These are phyloP conservation scores for Penicillium sp. DNA, from an alignment of 2,329 filamentous ascomycete species.

Conservation along the genomic window DNA sequence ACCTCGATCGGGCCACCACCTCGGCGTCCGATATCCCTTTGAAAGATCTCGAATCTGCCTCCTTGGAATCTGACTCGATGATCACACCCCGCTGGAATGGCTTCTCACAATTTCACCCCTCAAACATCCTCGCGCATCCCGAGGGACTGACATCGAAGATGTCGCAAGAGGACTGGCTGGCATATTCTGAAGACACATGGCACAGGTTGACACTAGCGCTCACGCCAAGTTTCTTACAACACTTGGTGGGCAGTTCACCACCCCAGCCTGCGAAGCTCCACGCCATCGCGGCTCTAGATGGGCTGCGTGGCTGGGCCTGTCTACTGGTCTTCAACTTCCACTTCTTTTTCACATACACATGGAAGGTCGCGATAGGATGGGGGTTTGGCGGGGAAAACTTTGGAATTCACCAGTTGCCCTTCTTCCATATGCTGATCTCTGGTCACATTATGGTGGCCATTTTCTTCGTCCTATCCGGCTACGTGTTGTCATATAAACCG, in stretches of 20 bases:
- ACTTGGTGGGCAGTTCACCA: conserved; percentile 33
- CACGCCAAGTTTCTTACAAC: conserved; percentile 40
- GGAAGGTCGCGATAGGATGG: conserved; percentile 43
- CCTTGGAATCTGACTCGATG: conserved; percentile 7
- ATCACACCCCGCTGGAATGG: conserved; percentile 23
- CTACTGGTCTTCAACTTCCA: conserved; percentile 50
- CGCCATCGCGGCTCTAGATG: conserved; percentile 44
- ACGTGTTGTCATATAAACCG: conserved; percentile 48
- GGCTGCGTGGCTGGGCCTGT: conserved; percentile 46
- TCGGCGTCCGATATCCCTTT: conserved; percentile 31
- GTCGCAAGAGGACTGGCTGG: conserved; percentile 30
- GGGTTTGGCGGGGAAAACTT: conserved; percentile 44
- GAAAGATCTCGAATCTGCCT: conserved; percentile 31
- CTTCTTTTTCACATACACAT: conserved; percentile 47
- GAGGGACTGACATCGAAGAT: conserved; percentile 18
- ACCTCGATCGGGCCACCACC: conserved; percentile 20
- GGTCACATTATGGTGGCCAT: conserved; percentile 51
- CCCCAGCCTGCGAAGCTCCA: conserved; percentile 33
- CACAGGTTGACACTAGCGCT: conserved; percentile 32
- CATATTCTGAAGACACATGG: conserved; percentile 23
- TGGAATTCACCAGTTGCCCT: conserved; percentile 42
- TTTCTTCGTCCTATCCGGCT: conserved; percentile 52
- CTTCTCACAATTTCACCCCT: conserved; percentile 26
- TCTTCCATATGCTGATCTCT: conserved; percentile 45
- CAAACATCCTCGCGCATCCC: conserved; percentile 25